These are phyloP conservation scores for Delonix regia DNA, from an alignment of 306 rosid genomes.

Conservation along the genomic window DNA sequence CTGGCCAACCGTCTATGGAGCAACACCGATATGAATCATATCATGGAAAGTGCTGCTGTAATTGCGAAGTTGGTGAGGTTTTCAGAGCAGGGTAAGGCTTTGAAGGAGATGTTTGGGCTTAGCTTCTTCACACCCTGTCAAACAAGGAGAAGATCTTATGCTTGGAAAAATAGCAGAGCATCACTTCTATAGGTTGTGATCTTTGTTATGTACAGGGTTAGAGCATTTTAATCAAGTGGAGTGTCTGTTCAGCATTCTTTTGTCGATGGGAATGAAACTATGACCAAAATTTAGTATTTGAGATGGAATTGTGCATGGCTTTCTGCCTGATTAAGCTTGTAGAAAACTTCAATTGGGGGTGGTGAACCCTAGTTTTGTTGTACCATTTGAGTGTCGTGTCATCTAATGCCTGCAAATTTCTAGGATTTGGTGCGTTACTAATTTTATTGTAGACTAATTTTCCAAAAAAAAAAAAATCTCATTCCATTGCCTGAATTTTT, in stretches of 20 bases:
- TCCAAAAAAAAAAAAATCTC: background rate
- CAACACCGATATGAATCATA: slow-evolving; percentile 62
- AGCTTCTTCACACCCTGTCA: slow-evolving; percentile 78
- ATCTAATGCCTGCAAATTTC: background rate
- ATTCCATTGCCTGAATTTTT: background rate
- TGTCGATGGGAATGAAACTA: slow-evolving; percentile 1
- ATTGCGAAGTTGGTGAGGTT: slow-evolving; percentile 85
- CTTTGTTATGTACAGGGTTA: slow-evolving; percentile 37
- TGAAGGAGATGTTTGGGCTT: slow-evolving; percentile 95
- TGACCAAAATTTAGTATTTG: background rate
- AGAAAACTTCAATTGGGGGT: slow-evolving; percentile 13
- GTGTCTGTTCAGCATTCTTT: slow-evolving; percentile 31
- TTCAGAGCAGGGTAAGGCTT: slow-evolving; percentile 73
- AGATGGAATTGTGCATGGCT: background rate
- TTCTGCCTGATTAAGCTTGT: slow-evolving; percentile 13
- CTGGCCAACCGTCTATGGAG: slow-evolving; percentile 72
- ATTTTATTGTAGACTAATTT: background rate
- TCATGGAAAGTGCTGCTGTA: slow-evolving; percentile 72
- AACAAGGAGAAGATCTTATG: slow-evolving; percentile 56
- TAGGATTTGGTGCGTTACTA: background rate
- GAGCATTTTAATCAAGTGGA: slow-evolving; percentile 28
- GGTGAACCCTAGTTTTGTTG: slow-evolving; percentile 3
- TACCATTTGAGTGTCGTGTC: slow-evolving; percentile 4
- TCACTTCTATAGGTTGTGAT: slow-evolving; percentile 45
- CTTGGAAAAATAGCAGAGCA: slow-evolving; percentile 67